Evolutionary conservation across 345 rosid genomes (phyloP).

Genomic region (Mangifera indica): DNA sequence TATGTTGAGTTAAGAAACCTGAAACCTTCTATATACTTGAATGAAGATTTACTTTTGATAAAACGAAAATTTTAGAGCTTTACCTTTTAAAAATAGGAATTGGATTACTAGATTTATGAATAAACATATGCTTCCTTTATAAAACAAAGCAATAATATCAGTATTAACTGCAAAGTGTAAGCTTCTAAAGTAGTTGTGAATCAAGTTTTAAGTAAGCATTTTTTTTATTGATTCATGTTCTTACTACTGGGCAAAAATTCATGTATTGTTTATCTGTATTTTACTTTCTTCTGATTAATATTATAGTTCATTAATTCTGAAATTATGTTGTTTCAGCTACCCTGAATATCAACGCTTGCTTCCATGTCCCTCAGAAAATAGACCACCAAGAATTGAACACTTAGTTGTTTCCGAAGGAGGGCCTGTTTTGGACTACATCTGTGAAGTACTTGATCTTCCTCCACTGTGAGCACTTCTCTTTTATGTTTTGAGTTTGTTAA

Average conservation of each 20-base stretch:
- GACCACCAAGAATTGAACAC: constrained; percentile 81
- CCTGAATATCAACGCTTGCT: constrained; percentile 64
- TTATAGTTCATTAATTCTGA: not conserved
- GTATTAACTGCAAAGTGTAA: not conserved
- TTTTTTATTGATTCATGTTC: not conserved
- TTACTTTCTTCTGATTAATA: not conserved
- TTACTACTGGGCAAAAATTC: constrained; percentile 1
- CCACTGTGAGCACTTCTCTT: constrained; percentile 64
- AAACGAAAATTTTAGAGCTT: too few relatives aligned
- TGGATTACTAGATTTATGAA: too few relatives aligned
- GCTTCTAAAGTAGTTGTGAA: not conserved
- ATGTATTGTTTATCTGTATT: not conserved
- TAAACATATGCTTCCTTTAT: too few relatives aligned
- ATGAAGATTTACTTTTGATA: too few relatives aligned
- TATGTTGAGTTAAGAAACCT: too few relatives aligned
- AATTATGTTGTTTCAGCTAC: constrained; percentile 38
- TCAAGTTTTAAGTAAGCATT: not conserved
- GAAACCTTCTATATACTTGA: too few relatives aligned
- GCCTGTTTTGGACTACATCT: constrained; percentile 56
- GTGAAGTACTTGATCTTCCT: constrained; percentile 69
- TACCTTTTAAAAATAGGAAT: too few relatives aligned
- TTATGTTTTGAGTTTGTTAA: constrained; percentile 6
- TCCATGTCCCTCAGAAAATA: constrained; percentile 64
- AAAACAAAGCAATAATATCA: too few relatives aligned
- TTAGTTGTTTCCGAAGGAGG: constrained; percentile 72